Percentiles rank a stretch among this genome's conserved stretches.
These are phyloP conservation scores for Rhizomucor miehei DNA, from an alignment of 371 early-diverging fungal genomes.

Conservation along the genomic window DNA sequence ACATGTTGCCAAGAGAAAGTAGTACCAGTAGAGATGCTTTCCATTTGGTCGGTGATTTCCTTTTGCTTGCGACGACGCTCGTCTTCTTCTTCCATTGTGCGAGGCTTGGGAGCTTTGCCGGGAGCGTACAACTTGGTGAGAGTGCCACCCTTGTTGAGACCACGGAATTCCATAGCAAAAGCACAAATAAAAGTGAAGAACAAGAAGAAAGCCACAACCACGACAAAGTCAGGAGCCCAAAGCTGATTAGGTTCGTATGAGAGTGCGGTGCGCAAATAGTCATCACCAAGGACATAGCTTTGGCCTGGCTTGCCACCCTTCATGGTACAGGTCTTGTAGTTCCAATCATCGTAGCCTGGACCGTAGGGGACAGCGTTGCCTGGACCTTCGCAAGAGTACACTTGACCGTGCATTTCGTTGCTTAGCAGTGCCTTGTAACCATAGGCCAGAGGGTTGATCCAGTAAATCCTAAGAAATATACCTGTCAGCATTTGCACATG, in stretches of 20 bases:
- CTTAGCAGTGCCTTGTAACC: constrained; percentile 66
- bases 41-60: constrained; percentile 15
- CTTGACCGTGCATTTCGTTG: constrained; percentile 70
- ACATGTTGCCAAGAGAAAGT: constrained; percentile 48
- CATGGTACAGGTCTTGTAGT: constrained; percentile 63
- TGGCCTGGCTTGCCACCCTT: constrained; percentile 55
- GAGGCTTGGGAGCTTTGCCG: constrained; percentile 24
- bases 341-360: constrained; percentile 45
- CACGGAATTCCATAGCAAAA: constrained; percentile 44
- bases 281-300: constrained; percentile 51
- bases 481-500: neutral
- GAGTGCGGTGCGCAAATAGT: constrained; percentile 63
- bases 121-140: constrained; percentile 51
- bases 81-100: constrained; percentile 20
- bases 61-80: constrained; percentile 16
- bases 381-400: constrained; percentile 48
- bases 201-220: constrained; percentile 39
- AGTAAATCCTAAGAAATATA: constrained; percentile 61
- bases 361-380: constrained; percentile 58
- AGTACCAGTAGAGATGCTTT: constrained; percentile 28
- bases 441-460: constrained; percentile 72
- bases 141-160: constrained; percentile 42
- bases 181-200: constrained; percentile 41
- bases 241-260: constrained; percentile 20
- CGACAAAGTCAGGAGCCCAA: constrained; percentile 43